Base-by-base conservation (phyloP, 495 filamentous ascomycete species). In the Acidiella bohemica region DNA sequence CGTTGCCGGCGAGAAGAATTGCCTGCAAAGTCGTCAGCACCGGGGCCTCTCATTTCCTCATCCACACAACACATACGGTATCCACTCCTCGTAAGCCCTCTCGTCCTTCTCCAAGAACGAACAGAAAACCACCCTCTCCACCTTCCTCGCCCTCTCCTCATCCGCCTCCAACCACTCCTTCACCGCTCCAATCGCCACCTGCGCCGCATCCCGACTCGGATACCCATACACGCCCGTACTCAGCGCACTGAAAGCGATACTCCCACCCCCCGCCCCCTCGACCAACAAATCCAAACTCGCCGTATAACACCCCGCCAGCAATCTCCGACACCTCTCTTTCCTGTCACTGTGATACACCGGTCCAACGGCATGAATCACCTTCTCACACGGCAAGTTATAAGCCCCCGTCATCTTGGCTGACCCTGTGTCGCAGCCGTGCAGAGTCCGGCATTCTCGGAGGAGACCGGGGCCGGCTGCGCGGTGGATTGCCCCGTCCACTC, bases 141-240 rank as follows among this genome's bases (percentile, higher is more conserved):
- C 39, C 58, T 52, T 64, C 62, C 26, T 39, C 13, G 60, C 60
- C 36, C 56, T 61, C 19, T 60, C 50, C 16, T 70, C 76, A 17
- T 69, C 58, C 11, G 68, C 59, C 14, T 77, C 72, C 42, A 96
- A 53, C 53, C 84, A 95, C 21, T 64, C 57, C 34, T 78, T 73
- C 13, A 92, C 78, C 9, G 82, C 75, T 24, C 67, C 61, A 37
- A 80, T 58, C 2, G 82, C 90, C 28, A 73, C 66, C 16, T 61
- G 51, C 1, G 84, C 84, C 11, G 88, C 90, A 22, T 75, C 66
- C 2, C 52, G 42, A 51, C 73, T 80, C 3, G 87, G 88, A 55
- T 92, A 97, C 5, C 85, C 84, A 56, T 93, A 96, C 0, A 93
- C 55, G 1, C 90, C 90, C 8, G 88, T 93, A 50, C 84, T 90